Base-by-base conservation (phyloP, 2,329 filamentous ascomycete genomes). In the Exophiala sideris region DNA sequence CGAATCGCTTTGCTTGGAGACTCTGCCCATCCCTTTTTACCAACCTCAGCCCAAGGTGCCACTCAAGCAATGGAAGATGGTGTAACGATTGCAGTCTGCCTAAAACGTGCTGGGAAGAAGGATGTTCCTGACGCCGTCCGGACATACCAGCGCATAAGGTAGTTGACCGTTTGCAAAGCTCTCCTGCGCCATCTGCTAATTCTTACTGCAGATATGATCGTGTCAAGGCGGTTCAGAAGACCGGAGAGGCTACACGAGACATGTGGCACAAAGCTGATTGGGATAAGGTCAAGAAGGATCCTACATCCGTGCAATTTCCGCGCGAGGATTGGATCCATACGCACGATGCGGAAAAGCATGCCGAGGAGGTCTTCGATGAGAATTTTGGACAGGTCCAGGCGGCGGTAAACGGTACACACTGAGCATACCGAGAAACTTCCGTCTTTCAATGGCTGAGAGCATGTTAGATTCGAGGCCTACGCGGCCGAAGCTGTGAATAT, bases 1-100 rank as follows among this genome's bases (percentile, higher is more conserved):
- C 68, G 75, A 8, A 74, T 77, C 45, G 68, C 76, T 16, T 64
- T 79, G 3, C 72, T 80, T 24, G 78, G 78, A 6, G 77, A 80
- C 60, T 71, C 76, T 1, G 77, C 78, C 8, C 78, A 80, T 59
- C 72, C 76, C 1, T 76, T 78, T 62, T 68, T 79, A 5, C 77
- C 77, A 0, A 76, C 75, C 1, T 73, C 71, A 5, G 73, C 75
- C 12, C 73, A 77, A 58, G 76, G 77, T 7, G 77, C 74, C 0
- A 74, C 73, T 12, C 74, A 77, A 62, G 73, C 75, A 0, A 75
- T 79, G 64, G 76, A 79, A 63, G 77, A 79, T 62, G 77, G 73
- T 3, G 72, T 76, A 1, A 73, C 74, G 2, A 60, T 79, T 4
- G 76, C 75, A 3, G 69, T 73, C 1, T 78, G 72, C 34, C 69